These are phyloP conservation scores for Mallotus repandus DNA, from an alignment of 441 rosid genomes.

Conservation along the genomic window DNA sequence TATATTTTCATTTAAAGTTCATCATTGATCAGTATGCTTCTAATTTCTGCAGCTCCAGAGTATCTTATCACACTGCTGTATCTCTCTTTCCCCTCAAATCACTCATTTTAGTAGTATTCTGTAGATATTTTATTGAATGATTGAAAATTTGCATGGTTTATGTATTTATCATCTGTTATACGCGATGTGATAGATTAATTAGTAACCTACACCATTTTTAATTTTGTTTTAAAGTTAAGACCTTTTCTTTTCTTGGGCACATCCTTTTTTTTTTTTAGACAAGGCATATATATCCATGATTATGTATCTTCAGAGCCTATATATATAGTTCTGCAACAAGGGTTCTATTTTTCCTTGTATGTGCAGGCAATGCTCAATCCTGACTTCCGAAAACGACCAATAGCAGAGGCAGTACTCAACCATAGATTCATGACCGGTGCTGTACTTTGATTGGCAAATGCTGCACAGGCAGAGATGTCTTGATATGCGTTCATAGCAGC, in stretches of 20 bases:
- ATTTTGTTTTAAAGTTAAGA: too few relatives aligned
- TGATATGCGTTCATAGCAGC: too few relatives aligned
- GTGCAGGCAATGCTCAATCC: slow-evolving; percentile 79
- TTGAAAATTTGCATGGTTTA: too few relatives aligned
- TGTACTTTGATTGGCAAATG: slow-evolving; percentile 31
- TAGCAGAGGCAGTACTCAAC: slow-evolving; percentile 66
- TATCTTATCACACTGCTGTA: not conserved
- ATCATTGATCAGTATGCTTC: not conserved
- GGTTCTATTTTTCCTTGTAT: not conserved
- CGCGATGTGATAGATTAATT: too few relatives aligned
- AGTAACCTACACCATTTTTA: too few relatives aligned
- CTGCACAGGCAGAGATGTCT: not conserved
- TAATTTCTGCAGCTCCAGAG: not conserved
- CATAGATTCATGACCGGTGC: slow-evolving; percentile 61
- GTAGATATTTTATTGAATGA: too few relatives aligned
- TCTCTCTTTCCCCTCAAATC: too few relatives aligned
- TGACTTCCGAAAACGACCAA: slow-evolving; percentile 70
- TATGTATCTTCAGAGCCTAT: not conserved
- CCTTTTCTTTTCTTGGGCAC: too few relatives aligned
- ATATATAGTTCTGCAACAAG: not conserved
- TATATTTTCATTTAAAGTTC: slow-evolving; percentile 11
- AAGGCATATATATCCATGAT: too few relatives aligned
- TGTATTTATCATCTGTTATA: not conserved
- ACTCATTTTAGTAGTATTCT: too few relatives aligned
- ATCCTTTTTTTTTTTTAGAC: too few relatives aligned